A percentile compares a stretch with the other conserved stretches of the same genome.
These are phyloP conservation scores for Kodamaea laetipori DNA, from an alignment of 805 yeast species.

Conservation along the genomic window DNA sequence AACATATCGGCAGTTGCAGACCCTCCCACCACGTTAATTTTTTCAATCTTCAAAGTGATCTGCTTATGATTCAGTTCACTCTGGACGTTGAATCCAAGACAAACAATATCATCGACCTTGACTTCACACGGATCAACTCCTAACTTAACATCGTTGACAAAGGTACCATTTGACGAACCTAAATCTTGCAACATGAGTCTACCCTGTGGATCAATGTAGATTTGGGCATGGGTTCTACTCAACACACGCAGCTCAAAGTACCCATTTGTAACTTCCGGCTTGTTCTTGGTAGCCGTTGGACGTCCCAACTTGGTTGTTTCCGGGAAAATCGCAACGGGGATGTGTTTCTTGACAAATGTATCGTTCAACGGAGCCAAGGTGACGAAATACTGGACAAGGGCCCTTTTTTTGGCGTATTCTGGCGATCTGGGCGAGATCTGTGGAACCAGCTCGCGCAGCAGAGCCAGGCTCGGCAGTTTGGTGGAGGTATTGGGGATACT, in stretches of 20 bases:
- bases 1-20: slow-evolving; percentile 13
- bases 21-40: slow-evolving; percentile 58
- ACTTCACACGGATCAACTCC: slow-evolving; percentile 63
- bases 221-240: slow-evolving; percentile 90
- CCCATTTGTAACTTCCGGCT: slow-evolving; percentile 75
- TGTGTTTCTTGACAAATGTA: slow-evolving; percentile 76
- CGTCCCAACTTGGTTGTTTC: slow-evolving; percentile 86
- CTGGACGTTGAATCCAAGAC: slow-evolving; percentile 89
- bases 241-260: slow-evolving; percentile 92
- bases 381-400: slow-evolving; percentile 54
- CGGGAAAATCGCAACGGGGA: slow-evolving; percentile 80
- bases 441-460: not conserved
- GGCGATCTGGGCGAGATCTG: slow-evolving; percentile 1
- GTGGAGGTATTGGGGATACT: slow-evolving; percentile 26
- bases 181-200: slow-evolving; percentile 78
- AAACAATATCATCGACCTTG: slow-evolving; percentile 81
- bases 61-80: slow-evolving; percentile 71
- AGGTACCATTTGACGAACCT: slow-evolving; percentile 93
- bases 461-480: slow-evolving; percentile 3
- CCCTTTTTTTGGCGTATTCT: slow-evolving; percentile 26
- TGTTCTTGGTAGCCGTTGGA: slow-evolving; percentile 68
- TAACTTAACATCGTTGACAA: slow-evolving; percentile 74
- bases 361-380: slow-evolving; percentile 76
- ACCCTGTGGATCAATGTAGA: slow-evolving; percentile 71
- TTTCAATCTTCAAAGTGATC: slow-evolving; percentile 81